Conservation (phyloP, 2,329 filamentous ascomycete genomes). For the Cladosporium colombiae region DNA sequence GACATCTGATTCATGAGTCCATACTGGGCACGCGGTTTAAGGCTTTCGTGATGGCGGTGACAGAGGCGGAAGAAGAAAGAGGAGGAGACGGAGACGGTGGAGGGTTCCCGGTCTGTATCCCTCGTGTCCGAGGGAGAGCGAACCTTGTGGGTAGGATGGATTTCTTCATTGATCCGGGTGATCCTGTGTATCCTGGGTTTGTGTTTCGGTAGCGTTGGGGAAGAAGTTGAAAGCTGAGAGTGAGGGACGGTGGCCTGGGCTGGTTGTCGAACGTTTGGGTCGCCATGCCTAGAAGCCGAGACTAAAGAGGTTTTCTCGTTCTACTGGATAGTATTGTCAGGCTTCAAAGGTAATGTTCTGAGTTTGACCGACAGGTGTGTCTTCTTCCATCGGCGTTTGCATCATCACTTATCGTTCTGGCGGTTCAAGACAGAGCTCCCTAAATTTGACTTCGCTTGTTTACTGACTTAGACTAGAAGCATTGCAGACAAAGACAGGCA, state of each 20-base stretch:
- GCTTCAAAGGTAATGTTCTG: no score
- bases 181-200: slow-evolving; percentile 10
- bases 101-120: neutral
- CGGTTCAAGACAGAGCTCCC: no score
- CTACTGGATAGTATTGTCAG: neutral
- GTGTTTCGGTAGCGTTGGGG: neutral
- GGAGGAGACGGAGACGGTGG: neutral
- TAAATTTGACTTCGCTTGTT: neutral
- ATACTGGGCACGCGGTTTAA: slow-evolving; percentile 8
- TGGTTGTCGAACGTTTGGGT: neutral
- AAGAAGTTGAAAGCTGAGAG: neutral
- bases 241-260: no score
- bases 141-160: neutral
- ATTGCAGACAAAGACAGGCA: neutral
- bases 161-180: neutral
- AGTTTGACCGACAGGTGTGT: neutral
- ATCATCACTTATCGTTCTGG: neutral
- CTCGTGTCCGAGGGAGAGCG: neutral
- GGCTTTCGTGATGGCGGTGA: neutral
- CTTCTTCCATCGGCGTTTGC: neutral
- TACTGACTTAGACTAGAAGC: neutral
- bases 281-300: no score
- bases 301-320: neutral
- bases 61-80: neutral
- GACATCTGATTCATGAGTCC: neutral